Evolutionary conservation across 768 basidiomycete species (phyloP), one percentile per base, ranked within the genome.

Genomic region (Rhizopogon rudus): DNA sequence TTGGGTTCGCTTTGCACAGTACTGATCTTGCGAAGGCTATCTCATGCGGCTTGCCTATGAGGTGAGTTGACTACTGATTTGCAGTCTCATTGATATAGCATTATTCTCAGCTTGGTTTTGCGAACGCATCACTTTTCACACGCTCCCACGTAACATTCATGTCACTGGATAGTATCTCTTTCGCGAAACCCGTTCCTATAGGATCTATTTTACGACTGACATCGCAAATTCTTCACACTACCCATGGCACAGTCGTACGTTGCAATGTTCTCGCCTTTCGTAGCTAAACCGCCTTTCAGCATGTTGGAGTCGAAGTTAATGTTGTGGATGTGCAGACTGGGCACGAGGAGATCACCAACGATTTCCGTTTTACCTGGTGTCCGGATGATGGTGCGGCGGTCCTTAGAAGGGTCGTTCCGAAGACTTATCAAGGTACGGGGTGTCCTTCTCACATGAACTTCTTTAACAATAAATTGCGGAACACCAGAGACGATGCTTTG

Each of bases 131-230:
- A 43, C 69, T 91, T 53, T 88, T 91, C 69, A 86, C 86, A 3
- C 78, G 80, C 5, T 79, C 82, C 3, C 79, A 76, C 10, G 77
- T 91, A 48, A 79, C 80, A 3, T 93, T 93, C 71, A 75, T 89
- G 29, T 87, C 89, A 4, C 78, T 92, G 14, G 90, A 93, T 62
- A 82, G 83, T 33, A 91, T 93, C 65, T 82, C 83, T 1, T 93
- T 94, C 72, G 77, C 80, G 44, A 79, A 82, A 29, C 90, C 91
- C 0, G 91, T 94, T 0, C 87, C 90, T 2, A 92, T 93, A 44
- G 91, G 91, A 6, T 89, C 86, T 0, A 87, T 92, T 48, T 79
- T 93, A 13, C 81, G 86, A 3, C 75, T 93, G 39, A 81, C 81
- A 1, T 88, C 88, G 1, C 79, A 83, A 59, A 79, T 93, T 39